A percentile compares a stretch with the other conserved stretches of the same genome.
These are phyloP conservation scores for Scedosporium minutisporum DNA, from an alignment of 2,329 filamentous ascomycete genomes.

Conservation along the genomic window DNA sequence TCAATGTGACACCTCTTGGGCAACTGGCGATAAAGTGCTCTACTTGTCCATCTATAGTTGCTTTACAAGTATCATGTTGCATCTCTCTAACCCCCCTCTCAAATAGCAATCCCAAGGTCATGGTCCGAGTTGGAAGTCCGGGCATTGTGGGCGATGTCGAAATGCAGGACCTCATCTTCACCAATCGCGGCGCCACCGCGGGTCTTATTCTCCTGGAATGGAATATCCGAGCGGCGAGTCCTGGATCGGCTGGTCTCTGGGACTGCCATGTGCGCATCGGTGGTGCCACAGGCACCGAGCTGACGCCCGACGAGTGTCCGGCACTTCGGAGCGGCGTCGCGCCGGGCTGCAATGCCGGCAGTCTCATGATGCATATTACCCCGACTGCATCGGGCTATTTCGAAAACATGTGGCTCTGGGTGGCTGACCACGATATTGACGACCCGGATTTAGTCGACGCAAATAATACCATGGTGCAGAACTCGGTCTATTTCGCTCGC, in stretches of 20 bases:
- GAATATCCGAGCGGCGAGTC: constrained; percentile 26
- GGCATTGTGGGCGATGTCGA: constrained; percentile 57
- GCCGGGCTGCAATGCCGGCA: constrained; percentile 48
- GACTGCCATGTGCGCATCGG: constrained; percentile 67
- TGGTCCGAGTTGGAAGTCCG: constrained; percentile 53
- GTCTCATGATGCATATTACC: constrained; percentile 40
- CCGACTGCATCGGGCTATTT: constrained; percentile 36
- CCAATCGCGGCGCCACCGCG: constrained; percentile 53
- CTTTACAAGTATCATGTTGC: not conserved
- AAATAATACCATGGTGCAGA: constrained; percentile 43
- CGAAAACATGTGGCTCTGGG: constrained; percentile 56
- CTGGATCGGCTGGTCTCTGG: constrained; percentile 35
- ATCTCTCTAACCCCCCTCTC: not conserved
- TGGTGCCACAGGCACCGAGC: constrained; percentile 55
- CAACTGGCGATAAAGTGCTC: no score
- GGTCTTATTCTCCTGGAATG: constrained; percentile 63
- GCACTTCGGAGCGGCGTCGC: constrained; percentile 14
- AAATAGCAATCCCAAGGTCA: constrained; percentile 38
- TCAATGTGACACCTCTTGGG: no score
- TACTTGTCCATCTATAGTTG: not conserved
- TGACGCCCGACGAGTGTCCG: constrained; percentile 53
- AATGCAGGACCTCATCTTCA: constrained; percentile 59
- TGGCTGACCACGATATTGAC: constrained; percentile 50
- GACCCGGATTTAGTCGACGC: constrained; percentile 29
- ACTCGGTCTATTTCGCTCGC: constrained; percentile 23